A percentile compares a stretch with the other conserved stretches of the same genome.
These are phyloP conservation scores for Camelina sativa DNA, from an alignment of 345 rosid genomes.

Conservation along the genomic window DNA sequence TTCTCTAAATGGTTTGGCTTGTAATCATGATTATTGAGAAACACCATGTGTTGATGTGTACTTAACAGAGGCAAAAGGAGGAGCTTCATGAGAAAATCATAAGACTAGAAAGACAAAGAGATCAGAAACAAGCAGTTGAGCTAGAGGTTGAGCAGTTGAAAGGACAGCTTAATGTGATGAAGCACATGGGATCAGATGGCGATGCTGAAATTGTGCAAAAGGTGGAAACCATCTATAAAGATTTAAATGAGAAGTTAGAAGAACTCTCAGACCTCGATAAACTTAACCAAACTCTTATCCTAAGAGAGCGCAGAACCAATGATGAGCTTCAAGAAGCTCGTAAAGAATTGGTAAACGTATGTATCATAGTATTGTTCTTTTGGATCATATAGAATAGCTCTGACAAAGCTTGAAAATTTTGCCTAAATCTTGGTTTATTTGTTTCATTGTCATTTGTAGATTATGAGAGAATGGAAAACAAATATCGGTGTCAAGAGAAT, in stretches of 20 bases:
- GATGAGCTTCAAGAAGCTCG: conserved; percentile 96
- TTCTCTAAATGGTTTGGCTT: not conserved
- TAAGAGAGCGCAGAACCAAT: conserved; percentile 79
- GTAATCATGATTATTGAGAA: not conserved
- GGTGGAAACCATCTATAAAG: conserved; percentile 57
- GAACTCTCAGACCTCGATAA: conserved; percentile 71
- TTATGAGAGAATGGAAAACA: conserved; percentile 57
- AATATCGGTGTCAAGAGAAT: conserved; percentile 80
- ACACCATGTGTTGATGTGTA: conserved; percentile 15
- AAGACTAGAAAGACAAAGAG: conserved; percentile 71
- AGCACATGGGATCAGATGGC: conserved; percentile 77
- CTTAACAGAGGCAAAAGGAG: conserved; percentile 75
- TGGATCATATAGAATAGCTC: not conserved
- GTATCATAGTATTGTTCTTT: conserved; percentile 30
- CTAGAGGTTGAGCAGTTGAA: conserved; percentile 79
- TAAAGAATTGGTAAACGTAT: conserved; percentile 77
- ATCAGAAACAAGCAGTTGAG: conserved; percentile 82
- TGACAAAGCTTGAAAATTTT: not conserved
- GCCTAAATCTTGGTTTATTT: not conserved
- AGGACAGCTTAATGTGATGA: conserved; percentile 78
- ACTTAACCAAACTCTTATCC: conserved; percentile 77
- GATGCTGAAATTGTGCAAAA: conserved; percentile 65
- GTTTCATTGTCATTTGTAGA: conserved; percentile 50
- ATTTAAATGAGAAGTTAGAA: conserved; percentile 72
- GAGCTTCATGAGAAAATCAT: conserved; percentile 75